Percentiles rank a stretch among this genome's conserved stretches.
phyloP scores from a whole-genome alignment of 768 basidiomycete genomes.

The Boletus reticulatus region DNA sequence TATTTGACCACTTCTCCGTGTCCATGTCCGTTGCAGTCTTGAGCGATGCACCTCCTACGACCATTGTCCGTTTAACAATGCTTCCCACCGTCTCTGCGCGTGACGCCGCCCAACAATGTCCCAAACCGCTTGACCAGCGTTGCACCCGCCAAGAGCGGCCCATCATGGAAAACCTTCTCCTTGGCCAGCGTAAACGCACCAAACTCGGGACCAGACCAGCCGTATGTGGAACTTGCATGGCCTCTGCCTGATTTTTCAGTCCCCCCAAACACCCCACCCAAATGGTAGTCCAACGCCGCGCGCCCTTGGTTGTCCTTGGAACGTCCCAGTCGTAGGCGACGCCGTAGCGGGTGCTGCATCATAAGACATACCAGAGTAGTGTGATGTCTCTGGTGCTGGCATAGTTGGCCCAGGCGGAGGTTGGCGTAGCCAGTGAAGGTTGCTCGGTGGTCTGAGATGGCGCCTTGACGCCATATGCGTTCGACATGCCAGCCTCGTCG shows the following conservation, averaged over 20 bases:
- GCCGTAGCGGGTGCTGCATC: conserved; percentile 48
- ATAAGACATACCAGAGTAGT: conserved; percentile 82
- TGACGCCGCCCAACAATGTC: conserved; percentile 52
- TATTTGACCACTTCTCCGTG: conserved; percentile 30
- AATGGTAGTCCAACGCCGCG: conserved; percentile 60
- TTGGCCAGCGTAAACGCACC: conserved; percentile 48
- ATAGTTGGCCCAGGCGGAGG: conserved; percentile 65
- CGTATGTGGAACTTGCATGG: conserved; percentile 49
- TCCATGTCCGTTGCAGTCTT: conserved; percentile 38
- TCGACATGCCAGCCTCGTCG: conserved; percentile 20
- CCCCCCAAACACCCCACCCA: conserved; percentile 60
- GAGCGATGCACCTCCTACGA: conserved; percentile 43
- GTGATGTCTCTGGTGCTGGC: conserved; percentile 77
- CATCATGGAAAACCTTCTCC: conserved; percentile 25
- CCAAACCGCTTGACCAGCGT: conserved; percentile 80
- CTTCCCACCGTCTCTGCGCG: conserved; percentile 43
- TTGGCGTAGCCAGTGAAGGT: conserved; percentile 21
- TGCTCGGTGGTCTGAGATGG: conserved; percentile 33
- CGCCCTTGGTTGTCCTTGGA: conserved; percentile 62
- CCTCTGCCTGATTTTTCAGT: conserved; percentile 34
- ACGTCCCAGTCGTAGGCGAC: conserved; percentile 58
- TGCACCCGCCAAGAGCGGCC: conserved; percentile 54
- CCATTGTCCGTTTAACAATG: conserved; percentile 48
- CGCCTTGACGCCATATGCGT: conserved; percentile 24
- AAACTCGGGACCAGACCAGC: conserved; percentile 68